Evolutionary conservation across 371 early-diverging fungal species (phyloP), one percentile per base, ranked within the genome.

Genomic region (Saksenaea vasiformis): DNA sequence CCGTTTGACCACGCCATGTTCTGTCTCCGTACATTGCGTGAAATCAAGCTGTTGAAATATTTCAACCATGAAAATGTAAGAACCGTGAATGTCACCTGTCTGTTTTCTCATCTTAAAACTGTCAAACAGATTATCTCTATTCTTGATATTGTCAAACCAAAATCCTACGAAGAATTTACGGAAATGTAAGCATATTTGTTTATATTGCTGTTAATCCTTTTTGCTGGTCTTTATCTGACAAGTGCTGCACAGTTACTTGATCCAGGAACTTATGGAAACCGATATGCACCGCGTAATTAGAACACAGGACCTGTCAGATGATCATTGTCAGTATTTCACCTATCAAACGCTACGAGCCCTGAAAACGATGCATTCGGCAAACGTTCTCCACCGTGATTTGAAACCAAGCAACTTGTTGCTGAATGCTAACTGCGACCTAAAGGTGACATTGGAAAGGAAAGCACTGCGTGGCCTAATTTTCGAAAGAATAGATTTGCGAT

Each of bases 291-390:
- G 98, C 66, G 97, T 99, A 59, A 97, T 99, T 78, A 90, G 93
- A 59, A 95, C 96, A n/a, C 98, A 98, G 84, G 92, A 95, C 47
- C 82, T 99, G 60, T 95, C 95, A 37, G 98, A 98, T 78, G 93
- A 95, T 34, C 98, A 98, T 74, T 97, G 91, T 76, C 98, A 99
- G 76, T 98, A 97, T 79, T 99, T 99, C 77, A 88, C 98, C 64
- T 99, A 96, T 79, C 99, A 99, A 74, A 93, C 96, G 22, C 82
- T 95, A 65, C 90, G 97, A 41, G 99, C 97, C 0, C 85, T 99
- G 58, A 98, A 99, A 71, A 96, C 94, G 70, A 96, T 99, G 83
- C 99, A 99, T 73, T 95, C 96, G 19, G 98, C 98, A 22, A 96
- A 97, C 68, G 98, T 99, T 8, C 84, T 98, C 39, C 98, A 98